Evolutionary conservation across 768 basidiomycete species (phyloP).

Genomic region (Porphyrellus cyaneotinctus): DNA sequence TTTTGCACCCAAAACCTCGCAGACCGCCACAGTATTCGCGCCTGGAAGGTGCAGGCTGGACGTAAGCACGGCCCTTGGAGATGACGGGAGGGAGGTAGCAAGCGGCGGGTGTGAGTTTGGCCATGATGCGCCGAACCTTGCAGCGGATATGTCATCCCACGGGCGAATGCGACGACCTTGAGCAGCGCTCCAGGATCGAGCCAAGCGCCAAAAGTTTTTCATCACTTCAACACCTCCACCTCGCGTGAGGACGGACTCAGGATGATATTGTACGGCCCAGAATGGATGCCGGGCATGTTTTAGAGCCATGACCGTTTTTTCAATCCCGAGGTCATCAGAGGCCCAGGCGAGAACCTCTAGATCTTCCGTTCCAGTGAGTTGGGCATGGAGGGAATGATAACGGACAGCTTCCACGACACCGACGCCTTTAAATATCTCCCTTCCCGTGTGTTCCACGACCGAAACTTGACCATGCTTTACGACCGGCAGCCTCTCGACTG

Average conservation of each 20-base stretch:
- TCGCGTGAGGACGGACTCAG: constrained; percentile 74
- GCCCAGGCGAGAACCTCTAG: constrained; percentile 72
- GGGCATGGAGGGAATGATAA: constrained; percentile 75
- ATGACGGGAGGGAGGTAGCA: constrained; percentile 15
- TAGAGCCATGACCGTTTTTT: constrained; percentile 69
- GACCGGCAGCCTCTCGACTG: constrained; percentile 50
- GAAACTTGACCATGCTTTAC: constrained; percentile 85
- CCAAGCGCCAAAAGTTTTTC: constrained; percentile 70
- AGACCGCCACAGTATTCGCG: constrained; percentile 44
- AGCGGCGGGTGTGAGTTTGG: constrained; percentile 38
- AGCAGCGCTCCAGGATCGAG: constrained; percentile 50
- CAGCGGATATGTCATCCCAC: constrained; percentile 39
- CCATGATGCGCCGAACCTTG: constrained; percentile 53
- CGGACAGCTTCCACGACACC: constrained; percentile 58
- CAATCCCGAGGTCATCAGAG: constrained; percentile 63
- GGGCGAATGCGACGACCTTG: constrained; percentile 35
- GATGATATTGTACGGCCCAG: constrained; percentile 90
- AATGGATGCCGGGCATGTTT: constrained; percentile 64
- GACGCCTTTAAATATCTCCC: constrained; percentile 59
- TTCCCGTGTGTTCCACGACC: constrained; percentile 51
- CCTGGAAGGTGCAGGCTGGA: constrained; percentile 40
- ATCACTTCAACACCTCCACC: constrained; percentile 67
- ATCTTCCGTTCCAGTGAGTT: constrained; percentile 41
- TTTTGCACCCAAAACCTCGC: constrained; percentile 57
- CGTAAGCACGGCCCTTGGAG: constrained; percentile 34